Conservation (phyloP, 305 asterid species). For the Fraxinus velutina region DNA sequence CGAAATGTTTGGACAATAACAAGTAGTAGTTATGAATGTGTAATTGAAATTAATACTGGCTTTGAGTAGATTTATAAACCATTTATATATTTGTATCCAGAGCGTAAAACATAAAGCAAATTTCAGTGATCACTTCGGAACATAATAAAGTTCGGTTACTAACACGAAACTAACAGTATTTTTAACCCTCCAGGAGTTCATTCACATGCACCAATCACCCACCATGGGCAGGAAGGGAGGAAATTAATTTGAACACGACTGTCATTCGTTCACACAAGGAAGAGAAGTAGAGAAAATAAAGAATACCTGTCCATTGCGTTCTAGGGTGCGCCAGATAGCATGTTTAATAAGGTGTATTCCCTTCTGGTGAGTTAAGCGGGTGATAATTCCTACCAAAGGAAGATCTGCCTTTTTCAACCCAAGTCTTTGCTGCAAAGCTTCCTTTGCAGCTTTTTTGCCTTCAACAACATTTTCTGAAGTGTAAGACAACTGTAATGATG, state of each 20-base stretch:
- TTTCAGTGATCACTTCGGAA: neutral
- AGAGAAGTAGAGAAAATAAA: conserved; percentile 5
- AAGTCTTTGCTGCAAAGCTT: conserved; percentile 82
- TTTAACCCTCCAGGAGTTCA: neutral
- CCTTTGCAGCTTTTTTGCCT: conserved; percentile 95
- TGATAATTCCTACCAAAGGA: conserved; percentile 86
- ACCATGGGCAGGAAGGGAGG: neutral
- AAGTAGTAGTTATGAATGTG: neutral
- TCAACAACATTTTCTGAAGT: conserved; percentile 88
- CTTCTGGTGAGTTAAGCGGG: conserved; percentile 97
- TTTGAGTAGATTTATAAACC: neutral
- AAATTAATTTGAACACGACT: neutral
- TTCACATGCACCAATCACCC: neutral
- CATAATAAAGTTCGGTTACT: neutral
- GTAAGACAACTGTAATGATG: conserved; percentile 57
- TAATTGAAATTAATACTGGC: neutral
- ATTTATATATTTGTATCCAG: neutral
- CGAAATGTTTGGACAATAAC: neutral
- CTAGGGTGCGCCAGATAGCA: conserved; percentile 90
- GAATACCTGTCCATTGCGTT: conserved; percentile 85
- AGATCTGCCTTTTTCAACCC: conserved; percentile 70
- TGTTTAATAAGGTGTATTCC: conserved; percentile 98
- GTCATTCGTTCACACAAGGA: conserved; percentile 3
- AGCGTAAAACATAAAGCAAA: neutral
- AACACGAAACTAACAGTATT: neutral